Evolutionary conservation across 202 grass and related monocot species (phyloP).

Genomic region (Schoenoplectus tabernaemontani): DNA sequence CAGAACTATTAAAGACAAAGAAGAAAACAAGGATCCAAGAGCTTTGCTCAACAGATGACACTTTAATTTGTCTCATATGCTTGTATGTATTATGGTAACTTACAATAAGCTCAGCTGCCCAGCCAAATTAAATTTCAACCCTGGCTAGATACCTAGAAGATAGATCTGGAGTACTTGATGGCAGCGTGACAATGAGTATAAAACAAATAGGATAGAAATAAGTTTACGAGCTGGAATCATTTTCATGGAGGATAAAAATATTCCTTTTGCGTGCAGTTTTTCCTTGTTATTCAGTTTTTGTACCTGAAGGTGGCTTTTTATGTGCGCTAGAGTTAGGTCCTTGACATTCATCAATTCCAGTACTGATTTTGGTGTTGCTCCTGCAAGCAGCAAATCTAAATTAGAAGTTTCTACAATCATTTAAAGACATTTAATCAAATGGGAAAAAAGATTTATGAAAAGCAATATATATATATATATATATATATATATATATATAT

Average conservation of each 20-base stretch:
- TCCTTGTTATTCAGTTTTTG: no score
- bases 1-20: slow-evolving; percentile 11
- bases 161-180: background rate
- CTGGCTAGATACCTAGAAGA: background rate
- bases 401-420: background rate
- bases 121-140: background rate
- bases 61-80: slow-evolving; percentile 32
- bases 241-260: background rate
- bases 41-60: background rate
- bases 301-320: slow-evolving; percentile 99
- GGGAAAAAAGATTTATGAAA: no score
- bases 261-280: slow-evolving; percentile 5
- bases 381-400: slow-evolving; percentile 27
- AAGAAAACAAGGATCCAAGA: slow-evolving; percentile 21
- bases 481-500: no score
- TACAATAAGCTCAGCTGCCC: background rate
- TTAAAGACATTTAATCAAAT: background rate
- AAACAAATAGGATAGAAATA: background rate
- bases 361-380: slow-evolving; percentile 98
- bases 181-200: background rate
- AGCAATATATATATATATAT: no score
- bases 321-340: slow-evolving; percentile 96
- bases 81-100: slow-evolving; percentile 44
- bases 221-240: background rate
- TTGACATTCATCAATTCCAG: slow-evolving; percentile 99